A percentile compares a stretch with the other conserved stretches of the same genome.
These are phyloP conservation scores for Aureobasidium sp. DNA, from an alignment of 2,329 filamentous ascomycete genomes.

Conservation along the genomic window DNA sequence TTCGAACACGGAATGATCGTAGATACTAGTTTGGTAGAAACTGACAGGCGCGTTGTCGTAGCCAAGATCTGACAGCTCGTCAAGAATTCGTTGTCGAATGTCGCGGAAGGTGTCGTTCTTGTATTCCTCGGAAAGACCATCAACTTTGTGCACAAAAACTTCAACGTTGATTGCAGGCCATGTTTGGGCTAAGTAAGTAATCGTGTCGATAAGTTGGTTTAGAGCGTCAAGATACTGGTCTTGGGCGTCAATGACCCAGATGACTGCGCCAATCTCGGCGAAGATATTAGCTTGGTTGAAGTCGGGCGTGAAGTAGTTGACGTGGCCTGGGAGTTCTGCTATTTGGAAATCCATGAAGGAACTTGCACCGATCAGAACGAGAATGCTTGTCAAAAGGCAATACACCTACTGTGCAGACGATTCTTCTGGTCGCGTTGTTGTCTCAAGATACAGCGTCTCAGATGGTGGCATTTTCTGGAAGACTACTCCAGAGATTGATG, in stretches of 20 bases:
- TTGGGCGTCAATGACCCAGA: slow-evolving; percentile 98
- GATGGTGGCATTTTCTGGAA: slow-evolving; percentile 96
- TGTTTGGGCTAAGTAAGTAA: slow-evolving; percentile 76
- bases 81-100: slow-evolving; percentile 91
- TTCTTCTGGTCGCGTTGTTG: slow-evolving; percentile 88
- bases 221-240: slow-evolving; percentile 96
- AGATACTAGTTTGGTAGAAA: slow-evolving; percentile 95
- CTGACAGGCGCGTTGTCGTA: slow-evolving; percentile 90
- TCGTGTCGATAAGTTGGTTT: slow-evolving; percentile 76
- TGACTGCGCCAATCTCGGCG: slow-evolving; percentile 84
- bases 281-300: slow-evolving; percentile 94
- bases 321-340: slow-evolving; percentile 93
- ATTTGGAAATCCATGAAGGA: slow-evolving; percentile 99
- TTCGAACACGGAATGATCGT: slow-evolving; percentile 97
- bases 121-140: slow-evolving; percentile 95
- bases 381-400: not conserved
- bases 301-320: slow-evolving; percentile 82
- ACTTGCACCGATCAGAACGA: slow-evolving; percentile 39
- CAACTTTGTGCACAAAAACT: slow-evolving; percentile 98
- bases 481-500: slow-evolving; percentile 97
- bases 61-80: slow-evolving; percentile 87
- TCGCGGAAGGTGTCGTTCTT: slow-evolving; percentile 93
- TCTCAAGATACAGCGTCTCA: slow-evolving; percentile 92
- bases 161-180: slow-evolving; percentile 96
- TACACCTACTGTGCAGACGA: slow-evolving; percentile 79